Base-by-base conservation (phyloP, 1,284 basidiomycete genomes). In the Trametes hirsuta region DNA sequence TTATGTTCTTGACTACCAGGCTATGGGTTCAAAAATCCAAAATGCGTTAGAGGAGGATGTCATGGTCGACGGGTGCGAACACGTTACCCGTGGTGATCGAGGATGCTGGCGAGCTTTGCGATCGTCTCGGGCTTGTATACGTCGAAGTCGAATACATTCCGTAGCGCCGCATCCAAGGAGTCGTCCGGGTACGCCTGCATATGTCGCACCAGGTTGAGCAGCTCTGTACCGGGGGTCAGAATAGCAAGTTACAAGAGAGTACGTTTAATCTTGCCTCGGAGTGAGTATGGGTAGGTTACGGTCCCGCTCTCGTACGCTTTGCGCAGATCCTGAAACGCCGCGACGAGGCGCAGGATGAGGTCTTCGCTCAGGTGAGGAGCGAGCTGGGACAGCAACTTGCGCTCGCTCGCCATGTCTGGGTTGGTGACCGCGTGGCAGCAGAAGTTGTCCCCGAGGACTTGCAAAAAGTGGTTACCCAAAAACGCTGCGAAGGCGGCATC, bases 81-180 rank as follows among this genome's bases (percentile, higher is more conserved):
- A 12, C 8, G 36, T 40, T 37, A 86, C 85, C 85, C 86, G 66
- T 87, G 84, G 58, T 81, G 81, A 47, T 82, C 75, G 24, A 88
- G 71, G 22, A 88, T 84, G 24, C 82, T 77, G 1, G 76, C 78
- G 15, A 88, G 73, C 66, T 82, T 84, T 47, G 86, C 83, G 41
- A 86, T 84, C 5, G 84, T 85, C 59, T 87, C 85, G 0, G 82
- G 83, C 65, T 81, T 84, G 68, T 85, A 85, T 8, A 87, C 78
- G 66, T 88, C 86, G 62, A 87, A 88, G 68, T 88, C 86, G 64
- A 88, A 88, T 8, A 87, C 77, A 63, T 87, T 88, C 14, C 86
- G 77, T 11, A 88, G 71, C 4, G 81, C 80, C 37, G 79, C 76
- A 37, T 82, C 85, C 6, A 88, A 72, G 0, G 81, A 72, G 67